These are phyloP conservation scores for Fraxinus ornus DNA, from an alignment of 305 asterid genomes.

Conservation along the genomic window DNA sequence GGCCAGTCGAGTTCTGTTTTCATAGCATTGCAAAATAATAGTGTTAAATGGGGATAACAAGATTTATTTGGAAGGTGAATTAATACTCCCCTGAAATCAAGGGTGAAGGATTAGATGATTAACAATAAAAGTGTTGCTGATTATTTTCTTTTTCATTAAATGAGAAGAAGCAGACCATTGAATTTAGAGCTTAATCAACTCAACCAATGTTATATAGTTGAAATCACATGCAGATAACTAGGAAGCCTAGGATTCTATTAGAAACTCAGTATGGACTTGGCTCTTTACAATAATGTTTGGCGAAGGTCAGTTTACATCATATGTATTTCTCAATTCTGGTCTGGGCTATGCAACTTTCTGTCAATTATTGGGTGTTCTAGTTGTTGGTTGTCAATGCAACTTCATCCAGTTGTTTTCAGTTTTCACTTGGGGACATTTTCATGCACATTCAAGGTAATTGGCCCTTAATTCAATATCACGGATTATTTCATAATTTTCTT, in stretches of 20 bases:
- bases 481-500: conserved; percentile 2
- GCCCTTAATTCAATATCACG: background rate
- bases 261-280: background rate
- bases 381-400: background rate
- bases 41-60: background rate
- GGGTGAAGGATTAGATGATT: conserved; percentile 3
- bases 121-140: background rate
- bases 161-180: background rate
- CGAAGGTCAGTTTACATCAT: background rate
- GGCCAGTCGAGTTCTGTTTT: too few species aligned
- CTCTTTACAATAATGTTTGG: background rate
- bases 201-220: background rate
- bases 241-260: background rate
- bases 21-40: background rate
- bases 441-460: background rate
- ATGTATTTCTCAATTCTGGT: background rate
- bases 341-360: background rate
- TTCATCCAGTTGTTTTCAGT: background rate
- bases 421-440: background rate
- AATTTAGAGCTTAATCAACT: background rate
- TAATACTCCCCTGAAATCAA: background rate
- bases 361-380: background rate
- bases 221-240: background rate
- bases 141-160: background rate
- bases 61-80: conserved; percentile 3